phyloP scores from a whole-genome alignment of 768 basidiomycete genomes.

The Tulasnella sp. region DNA sequence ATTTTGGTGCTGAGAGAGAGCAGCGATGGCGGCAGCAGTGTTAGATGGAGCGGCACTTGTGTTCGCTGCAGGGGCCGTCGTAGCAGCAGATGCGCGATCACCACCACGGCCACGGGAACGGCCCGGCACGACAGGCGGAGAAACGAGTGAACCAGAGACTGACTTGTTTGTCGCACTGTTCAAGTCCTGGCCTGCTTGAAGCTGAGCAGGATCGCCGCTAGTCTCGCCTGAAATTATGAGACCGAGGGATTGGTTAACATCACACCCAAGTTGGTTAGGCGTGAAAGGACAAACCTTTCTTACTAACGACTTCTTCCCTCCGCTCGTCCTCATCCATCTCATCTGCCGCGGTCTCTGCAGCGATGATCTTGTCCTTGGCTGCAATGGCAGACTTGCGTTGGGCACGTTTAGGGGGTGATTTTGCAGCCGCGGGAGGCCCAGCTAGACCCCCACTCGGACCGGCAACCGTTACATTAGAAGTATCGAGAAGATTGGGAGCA shows the following conservation, averaged over 20 bases:
- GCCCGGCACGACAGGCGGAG: not conserved
- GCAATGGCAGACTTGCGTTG: conserved; percentile 4
- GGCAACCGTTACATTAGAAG: too few species aligned
- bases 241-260: not conserved
- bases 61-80: not conserved
- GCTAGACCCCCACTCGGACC: not conserved
- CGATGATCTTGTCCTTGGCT: conserved; percentile 10
- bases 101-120: conserved; percentile 10
- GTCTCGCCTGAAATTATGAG: not conserved
- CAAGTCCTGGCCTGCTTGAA: not conserved
- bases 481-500: too few species aligned
- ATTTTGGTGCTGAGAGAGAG: not conserved
- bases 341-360: not conserved
- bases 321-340: not conserved
- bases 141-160: not conserved
- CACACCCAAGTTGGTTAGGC: too few species aligned
- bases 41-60: not conserved
- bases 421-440: not conserved
- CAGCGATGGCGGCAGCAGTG: conserved; percentile 8
- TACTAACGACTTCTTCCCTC: not conserved
- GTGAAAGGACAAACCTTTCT: too few species aligned
- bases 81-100: not conserved
- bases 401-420: not conserved
- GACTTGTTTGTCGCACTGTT: not conserved
- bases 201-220: not conserved